Base-by-base conservation (phyloP, 495 filamentous ascomycete genomes). In the Penicillium egyptiacum region DNA sequence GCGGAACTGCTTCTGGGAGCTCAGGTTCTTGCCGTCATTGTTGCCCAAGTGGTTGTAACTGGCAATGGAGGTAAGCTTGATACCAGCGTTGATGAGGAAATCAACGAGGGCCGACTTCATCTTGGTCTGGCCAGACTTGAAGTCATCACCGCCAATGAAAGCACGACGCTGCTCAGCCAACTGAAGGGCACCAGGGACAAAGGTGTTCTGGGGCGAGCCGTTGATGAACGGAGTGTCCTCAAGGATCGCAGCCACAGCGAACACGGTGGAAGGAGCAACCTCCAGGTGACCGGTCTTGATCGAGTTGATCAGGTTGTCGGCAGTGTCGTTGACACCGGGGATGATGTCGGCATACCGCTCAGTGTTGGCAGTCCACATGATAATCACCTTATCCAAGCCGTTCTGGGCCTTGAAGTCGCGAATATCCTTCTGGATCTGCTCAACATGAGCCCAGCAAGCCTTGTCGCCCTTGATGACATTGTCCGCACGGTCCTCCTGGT, bases 71-170 rank as follows among this genome's bases (percentile, higher is more conserved):
- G 95, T 98, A 64, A 98, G 87, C 83, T 96, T 96, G 82, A 98
- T 96, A 71, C 94, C 94, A 53, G 94, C 95, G 73, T 86, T 96
- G 86, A 98, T 94, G 66, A 98, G 76, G 82, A 98, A 98, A 78
- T 98, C 94, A 17, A 98, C 95, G 17, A 98, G 85, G 19, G 95
- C 95, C 39, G 92, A 96, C 76, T 98, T 98, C 94, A 98, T 98
- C 86, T 98, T 98, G 66, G 94, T 98, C 83, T 98, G 94, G 58
- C 94, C 94, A 50, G 94, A 98, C 84, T 98, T 98, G 86, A 98
- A 98, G 79, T 98, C 94, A 73, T 98, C 94, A 64, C 94, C 94
- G 41, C 93, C 95, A 64, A 98, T 91, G 81, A 97, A 98, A 30
- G 95, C 84, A 55, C 81, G 78, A 73, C 90, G 84, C 76, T 87